Conservation (phyloP, 768 basidiomycete species). For the Psilocybe tampanensis region DNA sequence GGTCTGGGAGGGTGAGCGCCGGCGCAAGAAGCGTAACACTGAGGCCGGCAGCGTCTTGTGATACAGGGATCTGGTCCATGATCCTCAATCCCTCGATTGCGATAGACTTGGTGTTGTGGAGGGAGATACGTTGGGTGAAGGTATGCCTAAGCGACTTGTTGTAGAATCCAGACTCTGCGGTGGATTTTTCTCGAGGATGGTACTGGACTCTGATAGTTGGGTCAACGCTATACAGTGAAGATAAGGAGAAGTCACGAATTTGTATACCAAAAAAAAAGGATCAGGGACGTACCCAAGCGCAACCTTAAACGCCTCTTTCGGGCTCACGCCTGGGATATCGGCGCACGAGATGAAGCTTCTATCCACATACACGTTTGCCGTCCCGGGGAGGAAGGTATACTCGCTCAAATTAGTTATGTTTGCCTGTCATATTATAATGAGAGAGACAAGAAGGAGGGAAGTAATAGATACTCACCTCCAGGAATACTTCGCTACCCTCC, state of each 20-base stretch:
- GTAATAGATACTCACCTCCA: too few species aligned
- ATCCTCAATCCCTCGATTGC: too few species aligned
- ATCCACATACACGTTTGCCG: too few species aligned
- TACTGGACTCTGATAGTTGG: slow-evolving; percentile 39
- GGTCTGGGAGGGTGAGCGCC: slow-evolving; percentile 18
- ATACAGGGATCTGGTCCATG: slow-evolving; percentile 37
- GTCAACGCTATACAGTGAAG: slow-evolving; percentile 36
- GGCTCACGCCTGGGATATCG: slow-evolving; percentile 32
- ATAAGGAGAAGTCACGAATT: too few species aligned
- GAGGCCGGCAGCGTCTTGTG: slow-evolving; percentile 32
- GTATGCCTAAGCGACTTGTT: slow-evolving; percentile 27
- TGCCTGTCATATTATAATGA: too few species aligned
- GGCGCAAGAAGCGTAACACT: slow-evolving; percentile 34
- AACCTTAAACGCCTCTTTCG: slow-evolving; percentile 39
- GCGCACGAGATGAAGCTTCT: slow-evolving; percentile 39
- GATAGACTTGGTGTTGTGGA: slow-evolving; percentile 36
- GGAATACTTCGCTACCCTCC: too few species aligned
- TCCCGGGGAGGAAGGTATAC: too few species aligned
- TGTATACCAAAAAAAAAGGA: neutral
- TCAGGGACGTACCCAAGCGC: slow-evolving; percentile 45
- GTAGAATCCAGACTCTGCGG: slow-evolving; percentile 34
- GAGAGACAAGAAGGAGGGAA: too few species aligned
- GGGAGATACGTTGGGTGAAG: slow-evolving; percentile 34
- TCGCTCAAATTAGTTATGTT: too few species aligned
- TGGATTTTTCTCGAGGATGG: too few species aligned